Evolutionary conservation across 1,139 yeast genomes (phyloP), one percentile per base, ranked within the genome.

Genomic region (Ashbya aceris): DNA sequence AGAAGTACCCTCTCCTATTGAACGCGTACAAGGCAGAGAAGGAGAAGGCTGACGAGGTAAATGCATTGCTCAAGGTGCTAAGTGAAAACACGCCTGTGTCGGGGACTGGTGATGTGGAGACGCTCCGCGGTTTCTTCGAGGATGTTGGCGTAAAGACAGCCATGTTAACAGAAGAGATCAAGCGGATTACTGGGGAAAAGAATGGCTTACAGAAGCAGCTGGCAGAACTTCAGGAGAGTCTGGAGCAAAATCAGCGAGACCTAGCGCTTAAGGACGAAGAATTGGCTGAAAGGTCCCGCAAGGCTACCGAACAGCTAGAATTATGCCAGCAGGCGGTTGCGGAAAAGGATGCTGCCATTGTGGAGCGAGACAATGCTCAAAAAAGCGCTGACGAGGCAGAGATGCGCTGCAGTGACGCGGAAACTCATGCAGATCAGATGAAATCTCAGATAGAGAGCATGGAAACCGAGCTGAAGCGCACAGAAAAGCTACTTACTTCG

Each of bases 11-110:
- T 0, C 64, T 78, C 14, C 67, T 89, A 11, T 70, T 86, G 39
- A 83, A 82, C 39, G 96, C 97, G 0, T 89, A 83, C 65, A 83
- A 86, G 57, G 67, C 73, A 1, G 96, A 87, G 58, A 86, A 84
- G 65, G 69, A 73, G 38, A 83, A 81, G 52, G 67, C 74, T 1
- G 81, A 76, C 40, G 69, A 81, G 42, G 73, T 87, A n/a, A 66
- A 60, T 7, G 58, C 70, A 1, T 83, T 89, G 54, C 96, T 87
- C 56, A 77, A 69, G 46, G 74, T 83, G 9, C 65, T 91, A 47
- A 73, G 74, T 41, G 96, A 91, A 51, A 65, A 77, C 52, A 89
- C 97, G 0, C 97, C 97, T 0, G 73, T 85, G 40, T 71, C 83
- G 1, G 74, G 80, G 31, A 76, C 89, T 27, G 67, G 82, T 1